phyloP scores from a whole-genome alignment of 176 grass and related monocot genomes.

The Oryza punctata region DNA sequence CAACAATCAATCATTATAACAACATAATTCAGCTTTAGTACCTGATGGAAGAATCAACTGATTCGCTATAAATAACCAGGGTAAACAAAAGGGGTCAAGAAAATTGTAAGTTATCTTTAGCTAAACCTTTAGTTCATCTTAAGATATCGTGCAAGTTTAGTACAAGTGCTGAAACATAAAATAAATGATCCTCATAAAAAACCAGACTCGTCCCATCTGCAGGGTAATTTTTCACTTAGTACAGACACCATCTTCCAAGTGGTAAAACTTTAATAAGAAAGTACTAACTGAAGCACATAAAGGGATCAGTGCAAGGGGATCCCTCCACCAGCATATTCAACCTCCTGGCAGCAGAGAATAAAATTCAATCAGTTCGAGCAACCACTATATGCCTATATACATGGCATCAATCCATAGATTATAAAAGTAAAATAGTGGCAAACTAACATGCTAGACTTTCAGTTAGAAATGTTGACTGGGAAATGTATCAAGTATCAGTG shows the following conservation, averaged over 20 bases:
- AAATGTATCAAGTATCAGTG: not conserved
- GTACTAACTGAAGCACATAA: constrained; percentile 5
- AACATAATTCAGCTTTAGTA: not conserved
- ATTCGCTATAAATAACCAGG: not conserved
- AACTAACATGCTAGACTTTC: not conserved
- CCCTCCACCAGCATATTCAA: constrained; percentile 87
- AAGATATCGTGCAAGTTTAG: not conserved
- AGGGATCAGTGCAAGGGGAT: constrained; percentile 44
- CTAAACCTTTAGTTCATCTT: constrained; percentile 24
- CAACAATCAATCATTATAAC: not conserved
- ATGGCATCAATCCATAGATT: constrained; percentile 17
- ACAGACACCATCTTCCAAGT: constrained; percentile 24
- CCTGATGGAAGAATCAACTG: not conserved
- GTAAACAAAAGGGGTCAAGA: not conserved
- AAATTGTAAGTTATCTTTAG: constrained; percentile 14
- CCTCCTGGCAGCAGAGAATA: constrained; percentile 62
- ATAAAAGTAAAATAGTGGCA: not conserved
- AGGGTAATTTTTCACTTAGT: constrained; percentile 37
- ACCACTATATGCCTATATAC: constrained; percentile 1
- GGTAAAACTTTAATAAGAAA: constrained; percentile 19
- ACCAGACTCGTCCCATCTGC: constrained; percentile 23
- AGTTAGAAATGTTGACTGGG: not conserved
- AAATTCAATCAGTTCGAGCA: constrained; percentile 12
- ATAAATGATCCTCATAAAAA: constrained; percentile 38
- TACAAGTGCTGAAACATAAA: constrained; percentile 22